phyloP scores from a whole-genome alignment of 106 monocot species.

The Dactylorhiza incarnata region DNA sequence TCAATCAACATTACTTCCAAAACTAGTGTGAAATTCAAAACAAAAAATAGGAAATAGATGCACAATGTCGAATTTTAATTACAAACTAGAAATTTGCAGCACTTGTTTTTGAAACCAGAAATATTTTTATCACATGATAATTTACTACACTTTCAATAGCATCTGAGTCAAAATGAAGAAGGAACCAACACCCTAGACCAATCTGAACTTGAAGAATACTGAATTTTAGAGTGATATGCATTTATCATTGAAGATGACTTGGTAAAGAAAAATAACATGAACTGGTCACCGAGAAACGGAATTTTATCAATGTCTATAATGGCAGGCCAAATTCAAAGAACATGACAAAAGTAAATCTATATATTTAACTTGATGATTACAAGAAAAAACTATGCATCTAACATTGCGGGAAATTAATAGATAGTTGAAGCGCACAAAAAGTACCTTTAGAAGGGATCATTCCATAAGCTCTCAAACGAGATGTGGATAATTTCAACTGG shows the following conservation, averaged over 20 bases:
- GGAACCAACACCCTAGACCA: background rate
- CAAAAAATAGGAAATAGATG: too few species aligned
- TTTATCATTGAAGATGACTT: background rate
- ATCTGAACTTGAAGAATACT: background rate
- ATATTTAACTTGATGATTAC: background rate
- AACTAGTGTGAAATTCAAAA: too few species aligned
- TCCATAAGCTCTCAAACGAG: constrained; percentile 58
- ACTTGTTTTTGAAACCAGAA: too few species aligned
- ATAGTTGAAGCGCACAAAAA: background rate
- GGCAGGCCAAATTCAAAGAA: background rate
- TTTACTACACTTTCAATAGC: background rate
- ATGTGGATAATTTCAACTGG: constrained; percentile 41
- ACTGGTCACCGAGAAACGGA: background rate
- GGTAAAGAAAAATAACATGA: background rate
- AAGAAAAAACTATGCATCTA: background rate
- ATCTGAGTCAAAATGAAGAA: background rate
- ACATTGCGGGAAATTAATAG: background rate
- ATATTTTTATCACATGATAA: background rate
- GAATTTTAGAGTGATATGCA: background rate
- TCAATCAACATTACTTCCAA: too few species aligned
- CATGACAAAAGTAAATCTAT: background rate
- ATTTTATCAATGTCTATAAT: background rate
- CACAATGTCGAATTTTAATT: too few species aligned
- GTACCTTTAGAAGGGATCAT: constrained; percentile 27
- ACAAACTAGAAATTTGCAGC: too few species aligned